Percentiles rank a stretch among this genome's conserved stretches.
Conservation (phyloP, 2,329 filamentous ascomycete genomes). For the Lecanicillium sp. region DNA sequence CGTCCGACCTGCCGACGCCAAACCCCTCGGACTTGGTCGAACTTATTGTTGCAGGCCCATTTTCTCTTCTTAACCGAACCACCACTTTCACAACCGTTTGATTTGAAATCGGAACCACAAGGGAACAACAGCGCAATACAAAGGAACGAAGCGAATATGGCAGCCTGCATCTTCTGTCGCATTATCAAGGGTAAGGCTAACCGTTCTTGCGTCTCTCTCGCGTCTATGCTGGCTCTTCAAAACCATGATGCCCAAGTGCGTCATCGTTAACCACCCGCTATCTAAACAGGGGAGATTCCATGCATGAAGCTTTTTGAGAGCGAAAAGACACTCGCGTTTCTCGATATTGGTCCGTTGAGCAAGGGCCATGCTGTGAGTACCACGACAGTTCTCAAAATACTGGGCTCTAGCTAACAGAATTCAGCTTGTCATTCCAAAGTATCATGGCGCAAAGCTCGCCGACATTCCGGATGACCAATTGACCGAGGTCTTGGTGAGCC, state of each 20-base stretch:
- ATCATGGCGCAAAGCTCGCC: slow-evolving; percentile 81
- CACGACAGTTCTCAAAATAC: background rate
- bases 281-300: slow-evolving; percentile 73
- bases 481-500: slow-evolving; percentile 64
- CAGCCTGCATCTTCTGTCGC: slow-evolving; percentile 88
- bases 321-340: slow-evolving; percentile 87
- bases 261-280: slow-evolving; percentile 9
- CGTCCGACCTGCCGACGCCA: too few relatives aligned
- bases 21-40: too few relatives aligned
- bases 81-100: too few relatives aligned
- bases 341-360: slow-evolving; percentile 88
- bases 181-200: slow-evolving; percentile 80
- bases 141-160: slow-evolving; percentile 10
- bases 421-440: slow-evolving; percentile 92
- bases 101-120: slow-evolving; percentile 2
- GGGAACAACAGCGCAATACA: background rate
- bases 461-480: slow-evolving; percentile 91
- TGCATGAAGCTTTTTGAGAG: slow-evolving; percentile 94
- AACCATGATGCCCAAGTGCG: background rate
- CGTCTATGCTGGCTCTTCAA: background rate
- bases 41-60: too few relatives aligned
- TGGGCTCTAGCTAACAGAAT: background rate
- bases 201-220: too few relatives aligned
- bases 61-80: too few relatives aligned
- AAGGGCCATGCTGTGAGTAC: slow-evolving; percentile 74